These are phyloP conservation scores for Ophiostoma sp. DNA, from an alignment of 2,329 filamentous ascomycete species.

Conservation along the genomic window DNA sequence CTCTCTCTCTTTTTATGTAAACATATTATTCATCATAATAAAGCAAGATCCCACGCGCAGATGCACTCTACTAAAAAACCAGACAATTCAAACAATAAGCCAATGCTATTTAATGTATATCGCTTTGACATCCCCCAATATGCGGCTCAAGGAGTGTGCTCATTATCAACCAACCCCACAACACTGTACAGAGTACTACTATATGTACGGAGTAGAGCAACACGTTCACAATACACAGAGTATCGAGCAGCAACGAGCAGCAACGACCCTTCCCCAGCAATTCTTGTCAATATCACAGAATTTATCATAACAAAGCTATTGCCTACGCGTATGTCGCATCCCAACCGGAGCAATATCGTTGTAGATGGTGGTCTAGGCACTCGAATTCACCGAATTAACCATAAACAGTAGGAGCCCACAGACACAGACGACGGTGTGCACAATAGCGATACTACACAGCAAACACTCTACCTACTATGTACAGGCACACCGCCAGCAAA, in stretches of 20 bases:
- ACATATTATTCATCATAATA: too few species aligned
- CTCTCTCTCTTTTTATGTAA: too few species aligned
- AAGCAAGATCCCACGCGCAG: too few species aligned
- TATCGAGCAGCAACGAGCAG: neutral
- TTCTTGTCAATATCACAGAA: neutral
- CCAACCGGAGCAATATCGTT: neutral
- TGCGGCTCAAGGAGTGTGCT: too few species aligned
- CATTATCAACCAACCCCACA: neutral
- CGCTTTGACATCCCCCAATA: too few species aligned
- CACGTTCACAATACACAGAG: too few species aligned
- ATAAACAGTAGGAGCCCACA: conserved; percentile 6
- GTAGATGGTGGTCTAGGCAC: conserved; percentile 1
- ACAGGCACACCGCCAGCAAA: neutral
- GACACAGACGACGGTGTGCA: neutral
- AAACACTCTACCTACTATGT: too few species aligned
- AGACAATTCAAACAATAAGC: too few species aligned
- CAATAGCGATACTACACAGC: neutral
- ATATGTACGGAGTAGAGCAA: too few species aligned
- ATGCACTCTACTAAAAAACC: too few species aligned
- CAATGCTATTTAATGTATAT: too few species aligned
- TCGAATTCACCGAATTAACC: neutral
- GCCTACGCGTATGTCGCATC: neutral
- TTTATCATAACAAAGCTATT: neutral
- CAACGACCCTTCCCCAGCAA: neutral
- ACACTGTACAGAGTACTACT: neutral